phyloP scores from a whole-genome alignment of 192 early-diverging fungal species.

The Dissophora globulifera region DNA sequence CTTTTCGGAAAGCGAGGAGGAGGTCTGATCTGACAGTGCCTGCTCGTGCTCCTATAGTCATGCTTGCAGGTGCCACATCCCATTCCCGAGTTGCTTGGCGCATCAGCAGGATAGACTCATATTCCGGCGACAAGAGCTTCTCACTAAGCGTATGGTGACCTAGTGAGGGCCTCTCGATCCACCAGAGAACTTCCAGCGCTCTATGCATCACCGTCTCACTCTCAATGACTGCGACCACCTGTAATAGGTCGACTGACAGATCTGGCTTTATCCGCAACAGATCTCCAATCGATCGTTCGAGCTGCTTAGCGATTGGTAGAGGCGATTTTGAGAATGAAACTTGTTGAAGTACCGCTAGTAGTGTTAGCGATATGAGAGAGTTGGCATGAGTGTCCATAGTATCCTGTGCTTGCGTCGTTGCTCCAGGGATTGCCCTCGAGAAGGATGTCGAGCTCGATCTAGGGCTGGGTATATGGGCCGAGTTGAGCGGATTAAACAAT shows the following conservation, averaged over 20 bases:
- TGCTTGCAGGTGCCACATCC: background rate
- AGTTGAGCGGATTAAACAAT: conserved; percentile 7
- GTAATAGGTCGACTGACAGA: conserved; percentile 60
- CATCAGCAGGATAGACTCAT: conserved; percentile 28
- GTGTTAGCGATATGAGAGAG: conserved; percentile 62
- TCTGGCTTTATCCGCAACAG: conserved; percentile 61
- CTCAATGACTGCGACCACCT: conserved; percentile 59
- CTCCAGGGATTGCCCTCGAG: conserved; percentile 1
- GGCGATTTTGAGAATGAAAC: conserved; percentile 49
- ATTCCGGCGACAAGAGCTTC: conserved; percentile 33
- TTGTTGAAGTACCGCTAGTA: conserved; percentile 62
- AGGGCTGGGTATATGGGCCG: conserved; percentile 22
- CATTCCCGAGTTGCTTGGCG: conserved; percentile 4
- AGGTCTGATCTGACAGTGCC: conserved; percentile 23
- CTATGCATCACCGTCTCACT: conserved; percentile 40
- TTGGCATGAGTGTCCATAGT: conserved; percentile 55
- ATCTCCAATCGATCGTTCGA: conserved; percentile 58
- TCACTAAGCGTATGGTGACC: conserved; percentile 32
- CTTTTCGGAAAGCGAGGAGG: conserved; percentile 20
- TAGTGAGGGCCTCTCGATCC: conserved; percentile 23
- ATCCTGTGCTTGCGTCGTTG: conserved; percentile 23
- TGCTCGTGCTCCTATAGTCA: background rate
- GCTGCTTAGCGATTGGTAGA: conserved; percentile 55
- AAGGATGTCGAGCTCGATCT: conserved; percentile 31
- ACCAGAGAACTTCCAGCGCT: conserved; percentile 58